Evolutionary conservation across 257 asterid species (phyloP).

Genomic region (Penstemon barbatus): DNA sequence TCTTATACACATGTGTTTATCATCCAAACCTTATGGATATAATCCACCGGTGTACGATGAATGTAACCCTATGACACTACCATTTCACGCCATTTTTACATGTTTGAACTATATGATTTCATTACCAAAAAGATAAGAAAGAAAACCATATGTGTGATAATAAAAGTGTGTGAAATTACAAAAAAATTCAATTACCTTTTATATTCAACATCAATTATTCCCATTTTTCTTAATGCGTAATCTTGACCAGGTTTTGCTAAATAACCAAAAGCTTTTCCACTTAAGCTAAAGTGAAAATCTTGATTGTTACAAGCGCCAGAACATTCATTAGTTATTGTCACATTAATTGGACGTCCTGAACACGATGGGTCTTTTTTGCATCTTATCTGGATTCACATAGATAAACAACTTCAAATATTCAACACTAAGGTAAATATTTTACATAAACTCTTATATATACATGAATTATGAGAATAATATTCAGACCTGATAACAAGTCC

Average conservation of each 20-base stretch:
- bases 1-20: too few relatives aligned
- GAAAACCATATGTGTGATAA: too few relatives aligned
- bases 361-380: constrained; percentile 27
- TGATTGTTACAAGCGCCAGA: constrained; percentile 26
- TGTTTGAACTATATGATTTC: too few relatives aligned
- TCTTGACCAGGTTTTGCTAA: constrained; percentile 33
- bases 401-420: not conserved
- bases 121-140: too few relatives aligned
- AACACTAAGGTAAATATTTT: not conserved
- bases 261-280: constrained; percentile 25
- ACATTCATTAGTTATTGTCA: constrained; percentile 35
- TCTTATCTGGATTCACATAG: constrained; percentile 6
- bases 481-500: constrained; percentile 35
- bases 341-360: constrained; percentile 27
- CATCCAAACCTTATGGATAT: too few relatives aligned
- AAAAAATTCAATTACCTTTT: constrained; percentile 6
- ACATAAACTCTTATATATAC: too few relatives aligned
- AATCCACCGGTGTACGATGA: too few relatives aligned
- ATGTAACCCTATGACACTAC: too few relatives aligned
- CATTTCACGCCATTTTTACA: too few relatives aligned
- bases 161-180: not conserved
- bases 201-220: constrained; percentile 20
- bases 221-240: constrained; percentile 4
- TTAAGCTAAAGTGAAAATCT: constrained; percentile 32
- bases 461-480: too few relatives aligned